Conservation (phyloP, 768 basidiomycete genomes). For the Pleurotus tuber-regium region DNA sequence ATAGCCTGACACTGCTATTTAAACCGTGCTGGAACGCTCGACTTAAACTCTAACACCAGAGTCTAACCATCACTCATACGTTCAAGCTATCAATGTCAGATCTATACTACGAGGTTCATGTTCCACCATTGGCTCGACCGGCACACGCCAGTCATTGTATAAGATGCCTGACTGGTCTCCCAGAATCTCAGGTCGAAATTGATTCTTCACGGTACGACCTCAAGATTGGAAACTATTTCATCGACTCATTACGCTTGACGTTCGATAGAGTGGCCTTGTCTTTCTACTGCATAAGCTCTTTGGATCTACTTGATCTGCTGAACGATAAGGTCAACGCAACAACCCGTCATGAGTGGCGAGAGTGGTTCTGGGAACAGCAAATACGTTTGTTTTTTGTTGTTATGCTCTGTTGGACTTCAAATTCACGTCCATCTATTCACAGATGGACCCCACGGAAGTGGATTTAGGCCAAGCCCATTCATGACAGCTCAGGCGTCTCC, state of each 20-base stretch:
- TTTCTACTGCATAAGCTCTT: conserved; percentile 84
- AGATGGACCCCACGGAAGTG: conserved; percentile 62
- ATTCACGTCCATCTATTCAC: conserved; percentile 6
- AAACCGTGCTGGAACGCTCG: no score
- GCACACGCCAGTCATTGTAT: conserved; percentile 66
- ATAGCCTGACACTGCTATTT: not conserved
- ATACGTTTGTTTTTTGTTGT: conserved; percentile 39
- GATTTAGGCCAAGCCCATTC: conserved; percentile 75
- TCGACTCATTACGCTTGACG: no score
- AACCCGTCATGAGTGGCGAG: conserved; percentile 63
- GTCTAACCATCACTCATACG: no score
- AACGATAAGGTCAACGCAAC: conserved; percentile 40
- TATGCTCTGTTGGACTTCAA: conserved; percentile 5
- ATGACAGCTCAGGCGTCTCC: conserved; percentile 42
- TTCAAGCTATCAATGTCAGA: not conserved
- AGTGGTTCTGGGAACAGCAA: conserved; percentile 93
- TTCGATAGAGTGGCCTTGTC: conserved; percentile 78
- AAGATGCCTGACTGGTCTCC: conserved; percentile 70
- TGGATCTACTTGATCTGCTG: conserved; percentile 71
- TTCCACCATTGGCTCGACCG: conserved; percentile 17
- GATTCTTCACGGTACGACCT: conserved; percentile 66
- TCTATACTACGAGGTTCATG: conserved; percentile 1
- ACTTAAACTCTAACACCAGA: no score
- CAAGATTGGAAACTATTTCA: no score
- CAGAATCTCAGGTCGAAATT: conserved; percentile 60